These are phyloP conservation scores for Lablab purpureus DNA, from an alignment of 306 rosid species.

Conservation along the genomic window DNA sequence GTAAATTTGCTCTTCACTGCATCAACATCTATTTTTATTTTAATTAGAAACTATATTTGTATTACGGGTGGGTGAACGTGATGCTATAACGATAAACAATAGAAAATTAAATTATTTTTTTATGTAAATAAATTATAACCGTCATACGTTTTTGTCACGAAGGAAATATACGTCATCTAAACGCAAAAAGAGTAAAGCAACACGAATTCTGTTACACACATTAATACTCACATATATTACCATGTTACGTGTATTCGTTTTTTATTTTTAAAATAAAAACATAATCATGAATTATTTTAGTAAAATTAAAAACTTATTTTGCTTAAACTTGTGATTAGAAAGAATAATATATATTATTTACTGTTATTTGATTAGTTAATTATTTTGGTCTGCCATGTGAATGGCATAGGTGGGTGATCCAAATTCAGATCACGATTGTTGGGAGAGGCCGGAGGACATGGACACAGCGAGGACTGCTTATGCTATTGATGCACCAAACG, in stretches of 20 bases:
- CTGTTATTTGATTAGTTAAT: no score
- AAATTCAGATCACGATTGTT: constrained; percentile 72
- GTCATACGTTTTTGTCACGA: neutral
- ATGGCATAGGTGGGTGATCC: constrained; percentile 89
- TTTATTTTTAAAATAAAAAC: no score
- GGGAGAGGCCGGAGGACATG: constrained; percentile 99
- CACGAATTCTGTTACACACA: no score
- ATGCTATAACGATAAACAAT: neutral
- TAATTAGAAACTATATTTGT: neutral
- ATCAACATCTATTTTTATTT: neutral
- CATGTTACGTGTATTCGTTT: no score
- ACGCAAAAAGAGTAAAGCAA: neutral
- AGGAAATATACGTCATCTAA: neutral
- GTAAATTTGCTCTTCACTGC: constrained; percentile 37
- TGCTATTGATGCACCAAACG: constrained; percentile 86
- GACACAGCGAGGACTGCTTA: constrained; percentile 80
- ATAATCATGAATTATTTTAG: no score
- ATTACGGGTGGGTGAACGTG: neutral
- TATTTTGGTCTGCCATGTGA: neutral
- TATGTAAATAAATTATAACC: neutral
- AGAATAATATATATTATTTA: no score
- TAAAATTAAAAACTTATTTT: no score
- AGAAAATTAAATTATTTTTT: neutral
- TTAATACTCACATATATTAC: no score
- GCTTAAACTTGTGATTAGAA: no score